A percentile compares a stretch with the other conserved stretches of the same genome.
These are phyloP conservation scores for Bidens hawaiensis DNA, from an alignment of 140 eudicot species.

Conservation along the genomic window DNA sequence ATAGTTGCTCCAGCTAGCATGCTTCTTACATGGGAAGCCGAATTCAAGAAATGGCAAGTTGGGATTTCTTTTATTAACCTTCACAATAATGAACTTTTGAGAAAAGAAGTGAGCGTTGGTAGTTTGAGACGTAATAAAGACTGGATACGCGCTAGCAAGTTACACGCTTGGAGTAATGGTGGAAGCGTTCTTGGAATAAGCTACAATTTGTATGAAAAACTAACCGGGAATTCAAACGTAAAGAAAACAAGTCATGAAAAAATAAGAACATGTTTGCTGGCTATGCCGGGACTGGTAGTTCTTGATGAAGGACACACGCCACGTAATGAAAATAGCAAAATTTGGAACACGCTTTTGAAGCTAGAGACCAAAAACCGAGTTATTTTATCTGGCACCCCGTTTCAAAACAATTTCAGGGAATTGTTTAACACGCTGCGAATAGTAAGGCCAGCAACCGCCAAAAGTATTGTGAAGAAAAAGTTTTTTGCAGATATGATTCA, in stretches of 20 bases:
- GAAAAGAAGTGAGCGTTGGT: conserved; percentile 20
- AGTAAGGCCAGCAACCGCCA: conserved; percentile 47
- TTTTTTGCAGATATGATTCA: conserved; percentile 26
- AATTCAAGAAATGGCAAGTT: conserved; percentile 60
- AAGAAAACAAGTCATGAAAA: background rate
- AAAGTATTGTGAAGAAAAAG: conserved; percentile 12
- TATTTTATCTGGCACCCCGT: conserved; percentile 72
- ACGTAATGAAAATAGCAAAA: conserved; percentile 44
- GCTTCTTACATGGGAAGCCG: conserved; percentile 80
- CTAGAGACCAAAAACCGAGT: conserved; percentile 44
- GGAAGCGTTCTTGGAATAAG: conserved; percentile 64
- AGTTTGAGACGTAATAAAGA: background rate
- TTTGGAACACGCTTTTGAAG: conserved; percentile 49
- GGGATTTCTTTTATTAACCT: conserved; percentile 54
- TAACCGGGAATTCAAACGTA: conserved; percentile 30
- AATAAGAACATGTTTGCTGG: conserved; percentile 35
- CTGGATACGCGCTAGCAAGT: conserved; percentile 37
- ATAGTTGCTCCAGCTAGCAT: conserved; percentile 62
- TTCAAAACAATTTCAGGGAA: conserved; percentile 66
- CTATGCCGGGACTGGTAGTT: conserved; percentile 46
- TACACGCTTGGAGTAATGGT: conserved; percentile 41
- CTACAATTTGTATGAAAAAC: conserved; percentile 46
- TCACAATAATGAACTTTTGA: conserved; percentile 28
- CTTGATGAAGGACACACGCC: conserved; percentile 94
- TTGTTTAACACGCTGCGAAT: conserved; percentile 48